phyloP scores from a whole-genome alignment of 208 protist species.

The Vickermania spadyakhi region DNA sequence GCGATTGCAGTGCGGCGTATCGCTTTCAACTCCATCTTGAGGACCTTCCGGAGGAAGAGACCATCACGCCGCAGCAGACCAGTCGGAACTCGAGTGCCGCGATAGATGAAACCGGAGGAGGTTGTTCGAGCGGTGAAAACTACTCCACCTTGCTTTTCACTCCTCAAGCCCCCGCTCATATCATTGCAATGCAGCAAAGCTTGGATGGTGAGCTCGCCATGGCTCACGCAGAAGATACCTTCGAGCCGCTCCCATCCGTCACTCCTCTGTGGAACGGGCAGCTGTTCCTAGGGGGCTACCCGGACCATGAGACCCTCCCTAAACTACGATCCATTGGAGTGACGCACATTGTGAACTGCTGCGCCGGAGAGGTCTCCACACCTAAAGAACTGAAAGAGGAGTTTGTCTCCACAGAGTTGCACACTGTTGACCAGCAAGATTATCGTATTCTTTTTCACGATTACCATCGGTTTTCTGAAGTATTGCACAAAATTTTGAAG shows the following conservation, averaged over 20 bases:
- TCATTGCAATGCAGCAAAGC: constrained; percentile 15
- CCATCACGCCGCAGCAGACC: not conserved
- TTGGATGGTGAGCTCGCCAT: constrained; percentile 52
- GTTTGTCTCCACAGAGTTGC: constrained; percentile 40
- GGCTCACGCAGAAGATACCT: constrained; percentile 11
- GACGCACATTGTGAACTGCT: constrained; percentile 72
- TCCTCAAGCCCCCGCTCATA: not conserved
- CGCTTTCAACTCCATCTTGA: not conserved
- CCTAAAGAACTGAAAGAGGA: constrained; percentile 13
- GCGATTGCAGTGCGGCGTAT: not conserved
- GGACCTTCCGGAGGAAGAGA: not conserved
- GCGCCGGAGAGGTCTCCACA: constrained; percentile 40
- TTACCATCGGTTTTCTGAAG: constrained; percentile 46
- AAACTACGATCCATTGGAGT: constrained; percentile 38
- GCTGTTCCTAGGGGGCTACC: constrained; percentile 74
- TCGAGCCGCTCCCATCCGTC: constrained; percentile 22
- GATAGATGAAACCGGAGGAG: not conserved
- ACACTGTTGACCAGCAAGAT: constrained; percentile 42
- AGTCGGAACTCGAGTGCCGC: not conserved
- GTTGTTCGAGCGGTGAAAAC: not conserved
- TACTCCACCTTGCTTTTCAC: not conserved
- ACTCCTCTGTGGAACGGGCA: constrained; percentile 39
- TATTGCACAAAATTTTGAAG: constrained; percentile 23
- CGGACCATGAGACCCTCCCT: constrained; percentile 44
- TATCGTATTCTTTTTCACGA: constrained; percentile 79